These are phyloP conservation scores for Gossypium rotundifolium DNA, from an alignment of 345 rosid genomes.

Conservation along the genomic window DNA sequence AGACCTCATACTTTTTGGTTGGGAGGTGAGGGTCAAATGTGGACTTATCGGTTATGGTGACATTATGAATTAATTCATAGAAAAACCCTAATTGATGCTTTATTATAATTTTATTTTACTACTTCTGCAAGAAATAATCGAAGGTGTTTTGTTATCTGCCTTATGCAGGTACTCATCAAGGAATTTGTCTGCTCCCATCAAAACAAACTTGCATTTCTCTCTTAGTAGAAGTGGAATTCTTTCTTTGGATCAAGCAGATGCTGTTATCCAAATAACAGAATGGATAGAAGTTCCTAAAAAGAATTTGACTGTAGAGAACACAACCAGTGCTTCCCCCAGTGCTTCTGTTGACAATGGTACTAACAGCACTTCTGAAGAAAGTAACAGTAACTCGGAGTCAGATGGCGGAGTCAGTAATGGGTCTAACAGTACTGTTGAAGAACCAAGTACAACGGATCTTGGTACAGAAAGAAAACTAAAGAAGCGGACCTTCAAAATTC, in stretches of 20 bases:
- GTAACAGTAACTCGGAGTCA: conserved; percentile 36
- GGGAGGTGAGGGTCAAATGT: neutral
- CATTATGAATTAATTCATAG: neutral
- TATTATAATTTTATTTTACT: neutral
- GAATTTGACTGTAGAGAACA: conserved; percentile 57
- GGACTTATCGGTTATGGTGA: neutral
- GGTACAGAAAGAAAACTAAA: conserved; percentile 76
- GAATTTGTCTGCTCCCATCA: conserved; percentile 89
- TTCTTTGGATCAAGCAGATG: conserved; percentile 88
- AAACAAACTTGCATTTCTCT: conserved; percentile 88
- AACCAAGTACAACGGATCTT: conserved; percentile 38
- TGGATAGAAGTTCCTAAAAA: conserved; percentile 97
- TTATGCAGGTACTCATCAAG: conserved; percentile 72
- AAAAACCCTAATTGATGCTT: neutral
- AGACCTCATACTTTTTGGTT: neutral
- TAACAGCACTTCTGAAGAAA: conserved; percentile 45
- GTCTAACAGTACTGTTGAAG: conserved; percentile 38
- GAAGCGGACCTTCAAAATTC: conserved; percentile 71
- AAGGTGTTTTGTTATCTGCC: conserved; percentile 3
- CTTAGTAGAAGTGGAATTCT: conserved; percentile 92
- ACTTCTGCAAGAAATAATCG: neutral
- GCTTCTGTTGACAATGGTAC: conserved; percentile 45
- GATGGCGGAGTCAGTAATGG: conserved; percentile 37
- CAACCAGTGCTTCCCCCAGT: conserved; percentile 49
- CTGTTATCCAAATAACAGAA: conserved; percentile 85